These are phyloP conservation scores for Schizopora paradoxa DNA, from an alignment of 1,284 basidiomycete genomes.

Conservation along the genomic window DNA sequence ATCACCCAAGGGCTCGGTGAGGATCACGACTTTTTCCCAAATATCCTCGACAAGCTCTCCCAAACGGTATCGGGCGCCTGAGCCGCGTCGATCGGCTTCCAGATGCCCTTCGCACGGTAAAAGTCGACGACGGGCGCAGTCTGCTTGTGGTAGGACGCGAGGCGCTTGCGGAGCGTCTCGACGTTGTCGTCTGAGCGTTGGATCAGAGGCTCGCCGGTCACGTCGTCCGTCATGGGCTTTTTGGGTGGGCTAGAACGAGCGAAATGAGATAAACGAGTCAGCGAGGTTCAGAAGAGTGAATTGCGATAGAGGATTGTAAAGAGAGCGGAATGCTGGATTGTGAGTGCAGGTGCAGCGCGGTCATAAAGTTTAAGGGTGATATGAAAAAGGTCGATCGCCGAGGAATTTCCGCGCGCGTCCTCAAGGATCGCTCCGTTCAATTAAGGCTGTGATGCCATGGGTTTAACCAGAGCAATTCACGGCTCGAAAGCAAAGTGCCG, in stretches of 20 bases:
- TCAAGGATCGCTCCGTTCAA: too few species aligned
- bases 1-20: not conserved
- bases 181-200: conserved; percentile 92
- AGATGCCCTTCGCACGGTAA: conserved; percentile 88
- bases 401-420: too few species aligned
- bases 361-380: too few species aligned
- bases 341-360: too few species aligned
- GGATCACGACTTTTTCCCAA: conserved; percentile 12
- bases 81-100: conserved; percentile 88
- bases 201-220: conserved; percentile 92
- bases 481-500: too few species aligned
- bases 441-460: too few species aligned
- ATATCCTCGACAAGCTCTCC: conserved; percentile 74
- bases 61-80: conserved; percentile 91
- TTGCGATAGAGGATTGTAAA: too few species aligned
- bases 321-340: too few species aligned
- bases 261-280: conserved; percentile 1
- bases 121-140: conserved; percentile 97
- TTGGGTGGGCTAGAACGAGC: conserved; percentile 83
- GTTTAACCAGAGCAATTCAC: too few species aligned
- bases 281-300: too few species aligned
- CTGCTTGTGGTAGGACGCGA: conserved; percentile 84
- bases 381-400: too few species aligned
- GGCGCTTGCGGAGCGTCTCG: conserved; percentile 88
- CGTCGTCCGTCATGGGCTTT: conserved; percentile 90